phyloP scores from a whole-genome alignment of 768 basidiomycete species.

The Russula earlei region DNA sequence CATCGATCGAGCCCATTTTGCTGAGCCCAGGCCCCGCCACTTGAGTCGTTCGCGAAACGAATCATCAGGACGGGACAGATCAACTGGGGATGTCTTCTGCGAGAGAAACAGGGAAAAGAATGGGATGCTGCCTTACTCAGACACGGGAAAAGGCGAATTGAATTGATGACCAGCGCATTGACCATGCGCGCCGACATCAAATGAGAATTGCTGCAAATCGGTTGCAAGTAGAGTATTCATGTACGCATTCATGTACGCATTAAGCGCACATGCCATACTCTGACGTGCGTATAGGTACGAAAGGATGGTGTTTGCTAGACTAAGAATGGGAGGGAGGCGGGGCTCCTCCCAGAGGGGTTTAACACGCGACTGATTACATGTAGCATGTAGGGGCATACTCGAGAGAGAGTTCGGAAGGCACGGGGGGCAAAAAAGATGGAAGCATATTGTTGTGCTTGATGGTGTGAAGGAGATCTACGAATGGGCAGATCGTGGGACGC shows the following conservation, averaged over 20 bases:
- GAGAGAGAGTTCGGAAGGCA: slow-evolving; percentile 1
- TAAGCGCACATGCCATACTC: neutral
- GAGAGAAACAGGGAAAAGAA: neutral
- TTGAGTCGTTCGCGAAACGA: no score
- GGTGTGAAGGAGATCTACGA: neutral
- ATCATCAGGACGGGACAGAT: no score
- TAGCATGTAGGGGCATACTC: slow-evolving; percentile 6
- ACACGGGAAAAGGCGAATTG: neutral
- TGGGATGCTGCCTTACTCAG: neutral
- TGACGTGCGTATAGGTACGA: neutral
- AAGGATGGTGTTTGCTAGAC: neutral
- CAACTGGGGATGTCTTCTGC: neutral
- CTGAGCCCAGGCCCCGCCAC: no score
- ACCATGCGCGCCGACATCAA: neutral
- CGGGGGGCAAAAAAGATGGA: neutral
- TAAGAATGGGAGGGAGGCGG: neutral
- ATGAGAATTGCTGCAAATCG: slow-evolving; percentile 7
- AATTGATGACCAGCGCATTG: neutral
- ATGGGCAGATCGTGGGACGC: neutral
- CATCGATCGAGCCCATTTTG: no score
- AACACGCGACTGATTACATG: slow-evolving; percentile 1
- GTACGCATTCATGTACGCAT: slow-evolving; percentile 2
- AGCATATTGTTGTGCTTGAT: neutral
- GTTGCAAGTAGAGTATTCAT: slow-evolving; percentile 1
- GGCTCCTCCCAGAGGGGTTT: no score